These are phyloP conservation scores for Suillus occidentalis DNA, from an alignment of 768 basidiomycete species.

Conservation along the genomic window DNA sequence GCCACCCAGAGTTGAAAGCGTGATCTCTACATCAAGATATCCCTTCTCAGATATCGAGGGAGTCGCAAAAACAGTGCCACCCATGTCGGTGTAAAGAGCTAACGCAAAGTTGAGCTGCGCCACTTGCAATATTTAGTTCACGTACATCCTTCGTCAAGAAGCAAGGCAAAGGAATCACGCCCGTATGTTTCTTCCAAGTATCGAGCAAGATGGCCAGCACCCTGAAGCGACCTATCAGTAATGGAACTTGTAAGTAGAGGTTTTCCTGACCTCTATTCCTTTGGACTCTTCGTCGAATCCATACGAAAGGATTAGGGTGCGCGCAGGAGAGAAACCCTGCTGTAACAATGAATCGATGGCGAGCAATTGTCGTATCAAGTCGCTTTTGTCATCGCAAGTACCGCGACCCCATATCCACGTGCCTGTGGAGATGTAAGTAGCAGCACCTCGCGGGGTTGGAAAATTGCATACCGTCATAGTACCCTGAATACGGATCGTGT, in stretches of 20 bases:
- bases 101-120: background rate
- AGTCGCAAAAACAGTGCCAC: slow-evolving; percentile 42
- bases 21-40: slow-evolving; percentile 57
- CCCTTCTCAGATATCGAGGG: slow-evolving; percentile 76
- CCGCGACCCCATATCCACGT: slow-evolving; percentile 77
- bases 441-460: background rate
- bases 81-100: slow-evolving; percentile 7
- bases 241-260: background rate
- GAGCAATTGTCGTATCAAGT: slow-evolving; percentile 52
- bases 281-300: slow-evolving; percentile 59
- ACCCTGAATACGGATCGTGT: slow-evolving; percentile 59
- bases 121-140: slow-evolving; percentile 2
- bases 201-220: slow-evolving; percentile 46
- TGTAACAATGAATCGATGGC: slow-evolving; percentile 48
- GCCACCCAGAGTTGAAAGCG: slow-evolving; percentile 66
- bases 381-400: slow-evolving; percentile 70
- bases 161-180: slow-evolving; percentile 62
- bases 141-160: slow-evolving; percentile 84
- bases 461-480: slow-evolving; percentile 44
- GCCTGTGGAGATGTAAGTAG: slow-evolving; percentile 26
- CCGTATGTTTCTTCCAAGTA: slow-evolving; percentile 62
- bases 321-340: slow-evolving; percentile 46
- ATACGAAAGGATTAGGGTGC: slow-evolving; percentile 40
- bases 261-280: slow-evolving; percentile 39
- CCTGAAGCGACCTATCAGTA: slow-evolving; percentile 34